Evolutionary conservation across 1,284 basidiomycete genomes (phyloP).

Genomic region (Singerocomus inundabilis): DNA sequence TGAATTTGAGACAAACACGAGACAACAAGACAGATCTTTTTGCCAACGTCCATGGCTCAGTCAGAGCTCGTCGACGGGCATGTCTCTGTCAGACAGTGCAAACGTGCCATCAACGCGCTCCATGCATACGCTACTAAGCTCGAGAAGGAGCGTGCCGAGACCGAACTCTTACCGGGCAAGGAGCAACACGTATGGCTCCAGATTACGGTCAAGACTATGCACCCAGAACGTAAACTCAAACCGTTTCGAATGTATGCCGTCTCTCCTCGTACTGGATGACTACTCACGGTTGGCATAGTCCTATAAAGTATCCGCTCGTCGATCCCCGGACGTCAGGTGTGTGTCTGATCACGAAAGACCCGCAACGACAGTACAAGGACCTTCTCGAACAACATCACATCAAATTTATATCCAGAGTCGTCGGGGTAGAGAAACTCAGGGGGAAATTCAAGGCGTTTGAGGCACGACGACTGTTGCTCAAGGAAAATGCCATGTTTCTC

Average conservation of each 20-base stretch:
- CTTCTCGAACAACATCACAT: constrained; percentile 76
- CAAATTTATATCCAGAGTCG: constrained; percentile 90
- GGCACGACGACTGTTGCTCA: constrained; percentile 79
- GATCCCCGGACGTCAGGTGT: constrained; percentile 78
- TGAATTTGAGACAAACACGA: constrained; percentile 15
- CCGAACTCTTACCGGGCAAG: constrained; percentile 73
- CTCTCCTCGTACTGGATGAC: not conserved
- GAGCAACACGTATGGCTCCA: constrained; percentile 87
- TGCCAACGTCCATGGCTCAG: constrained; percentile 39
- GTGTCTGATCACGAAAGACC: constrained; percentile 94
- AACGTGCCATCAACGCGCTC: constrained; percentile 76
- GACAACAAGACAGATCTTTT: constrained; percentile 17
- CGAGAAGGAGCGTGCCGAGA: constrained; percentile 64
- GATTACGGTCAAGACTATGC: constrained; percentile 80
- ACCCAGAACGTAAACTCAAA: constrained; percentile 74
- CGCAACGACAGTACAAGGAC: constrained; percentile 95
- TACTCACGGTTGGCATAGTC: constrained; percentile 42
- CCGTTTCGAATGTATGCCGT: constrained; percentile 77
- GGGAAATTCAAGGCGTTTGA: constrained; percentile 95
- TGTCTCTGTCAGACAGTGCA: constrained; percentile 73
- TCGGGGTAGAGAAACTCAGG: constrained; percentile 86
- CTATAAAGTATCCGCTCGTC: constrained; percentile 78
- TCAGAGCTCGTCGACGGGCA: constrained; percentile 61
- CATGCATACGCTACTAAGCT: constrained; percentile 66
- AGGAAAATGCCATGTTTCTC: constrained; percentile 90